These are phyloP conservation scores for Thielaviopsis ethacetica DNA, from an alignment of 2,329 filamentous ascomycete genomes.

Conservation along the genomic window DNA sequence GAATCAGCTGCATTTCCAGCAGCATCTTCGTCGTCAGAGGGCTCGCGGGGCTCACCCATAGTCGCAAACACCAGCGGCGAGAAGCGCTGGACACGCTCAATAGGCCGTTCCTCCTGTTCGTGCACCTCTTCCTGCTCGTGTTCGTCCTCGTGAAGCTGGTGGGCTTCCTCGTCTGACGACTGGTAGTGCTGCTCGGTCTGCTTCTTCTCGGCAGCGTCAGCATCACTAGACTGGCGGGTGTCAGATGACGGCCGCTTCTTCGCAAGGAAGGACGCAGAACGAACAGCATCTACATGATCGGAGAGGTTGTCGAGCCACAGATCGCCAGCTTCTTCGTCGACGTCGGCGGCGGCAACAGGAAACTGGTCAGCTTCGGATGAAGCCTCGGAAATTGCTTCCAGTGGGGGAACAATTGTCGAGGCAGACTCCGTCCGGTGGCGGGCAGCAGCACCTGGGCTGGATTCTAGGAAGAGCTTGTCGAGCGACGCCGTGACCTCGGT, in stretches of 20 bases:
- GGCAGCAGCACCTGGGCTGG: background rate
- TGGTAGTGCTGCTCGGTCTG: background rate
- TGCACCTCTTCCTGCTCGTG: background rate
- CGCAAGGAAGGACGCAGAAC: slow-evolving; percentile 8
- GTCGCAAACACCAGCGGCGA: background rate
- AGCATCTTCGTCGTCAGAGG: background rate
- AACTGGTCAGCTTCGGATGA: background rate
- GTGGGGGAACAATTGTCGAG: slow-evolving; percentile 13
- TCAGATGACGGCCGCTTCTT: background rate
- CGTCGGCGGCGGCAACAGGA: slow-evolving; percentile 8
- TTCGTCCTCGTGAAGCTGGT: background rate
- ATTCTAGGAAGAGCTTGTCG: background rate
- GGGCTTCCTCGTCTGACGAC: background rate
- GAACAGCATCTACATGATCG: slow-evolving; percentile 22
- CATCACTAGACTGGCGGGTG: background rate
- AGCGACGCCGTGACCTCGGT: background rate
- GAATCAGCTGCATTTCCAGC: background rate
- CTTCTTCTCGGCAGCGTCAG: background rate
- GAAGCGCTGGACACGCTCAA: background rate
- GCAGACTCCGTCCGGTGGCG: background rate
- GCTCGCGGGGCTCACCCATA: background rate
- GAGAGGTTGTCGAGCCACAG: slow-evolving; percentile 30
- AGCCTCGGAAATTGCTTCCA: background rate
- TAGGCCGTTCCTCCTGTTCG: background rate
- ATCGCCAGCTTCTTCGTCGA: slow-evolving; percentile 23